Evolutionary conservation across 805 yeast species (phyloP).

Genomic region (Zygotorulaspora sp.): DNA sequence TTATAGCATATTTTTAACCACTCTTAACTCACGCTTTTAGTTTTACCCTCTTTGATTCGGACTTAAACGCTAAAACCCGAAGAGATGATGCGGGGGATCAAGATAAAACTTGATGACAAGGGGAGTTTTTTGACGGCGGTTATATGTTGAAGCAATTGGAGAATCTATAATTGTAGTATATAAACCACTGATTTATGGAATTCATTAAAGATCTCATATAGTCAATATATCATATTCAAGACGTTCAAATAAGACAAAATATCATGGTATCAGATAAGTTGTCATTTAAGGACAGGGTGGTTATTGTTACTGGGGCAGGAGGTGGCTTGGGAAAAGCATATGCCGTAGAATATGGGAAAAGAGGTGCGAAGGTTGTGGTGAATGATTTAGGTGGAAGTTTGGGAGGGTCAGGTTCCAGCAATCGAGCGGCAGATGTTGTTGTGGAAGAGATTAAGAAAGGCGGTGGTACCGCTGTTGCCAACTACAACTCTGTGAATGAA

Average conservation of each 20-base stretch:
- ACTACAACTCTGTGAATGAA: slow-evolving; percentile 81
- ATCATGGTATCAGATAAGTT: slow-evolving; percentile 26
- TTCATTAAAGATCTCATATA: background rate
- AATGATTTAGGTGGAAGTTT: slow-evolving; percentile 89
- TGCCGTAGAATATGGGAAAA: slow-evolving; percentile 77
- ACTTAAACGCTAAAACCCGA: background rate
- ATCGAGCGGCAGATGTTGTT: slow-evolving; percentile 80
- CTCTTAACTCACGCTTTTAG: no score
- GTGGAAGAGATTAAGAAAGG: slow-evolving; percentile 69
- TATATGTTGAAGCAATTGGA: background rate
- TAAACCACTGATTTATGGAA: background rate
- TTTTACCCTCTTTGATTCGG: background rate
- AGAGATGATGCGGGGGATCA: background rate
- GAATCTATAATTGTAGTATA: background rate
- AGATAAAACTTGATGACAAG: slow-evolving; percentile 1
- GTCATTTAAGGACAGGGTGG: slow-evolving; percentile 76
- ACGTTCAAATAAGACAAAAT: no score
- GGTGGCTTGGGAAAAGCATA: slow-evolving; percentile 92
- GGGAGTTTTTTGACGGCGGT: background rate
- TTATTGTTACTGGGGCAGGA: slow-evolving; percentile 94
- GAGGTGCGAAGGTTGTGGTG: slow-evolving; percentile 94
- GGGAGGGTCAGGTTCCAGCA: slow-evolving; percentile 64
- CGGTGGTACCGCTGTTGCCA: slow-evolving; percentile 90
- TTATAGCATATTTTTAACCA: no score
- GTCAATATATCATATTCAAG: no score